Evolutionary conservation across 257 asterid genomes (phyloP).

Genomic region (Forsythia viridissima): DNA sequence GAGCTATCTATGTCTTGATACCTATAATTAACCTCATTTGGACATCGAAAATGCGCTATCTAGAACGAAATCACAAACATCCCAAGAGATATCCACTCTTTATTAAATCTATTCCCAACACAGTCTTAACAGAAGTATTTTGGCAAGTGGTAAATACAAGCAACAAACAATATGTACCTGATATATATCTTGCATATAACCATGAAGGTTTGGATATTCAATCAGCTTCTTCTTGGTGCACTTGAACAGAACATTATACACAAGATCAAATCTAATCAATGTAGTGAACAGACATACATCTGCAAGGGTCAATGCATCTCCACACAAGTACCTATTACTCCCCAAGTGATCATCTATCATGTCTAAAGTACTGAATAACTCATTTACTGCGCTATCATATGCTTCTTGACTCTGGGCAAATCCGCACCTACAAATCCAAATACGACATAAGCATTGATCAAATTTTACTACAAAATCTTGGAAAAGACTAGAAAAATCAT

Average conservation of each 20-base stretch:
- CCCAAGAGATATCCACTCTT: not conserved
- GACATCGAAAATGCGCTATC: not conserved
- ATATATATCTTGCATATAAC: conserved; percentile 78
- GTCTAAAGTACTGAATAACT: conserved; percentile 63
- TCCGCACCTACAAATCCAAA: conserved; percentile 64
- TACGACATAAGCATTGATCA: not conserved
- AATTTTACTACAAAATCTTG: not conserved
- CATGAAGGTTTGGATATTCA: conserved; percentile 72
- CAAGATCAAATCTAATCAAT: conserved; percentile 81
- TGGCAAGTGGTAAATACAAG: not conserved
- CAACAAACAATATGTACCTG: conserved; percentile 50
- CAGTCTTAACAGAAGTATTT: not conserved
- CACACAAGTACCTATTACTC: conserved; percentile 68
- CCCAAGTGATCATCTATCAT: conserved; percentile 72
- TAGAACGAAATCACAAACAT: not conserved
- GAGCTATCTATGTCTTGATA: not conserved
- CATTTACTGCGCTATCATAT: conserved; percentile 60
- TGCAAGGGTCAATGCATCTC: conserved; percentile 71
- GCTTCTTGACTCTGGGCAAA: conserved; percentile 97
- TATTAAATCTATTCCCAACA: not conserved
- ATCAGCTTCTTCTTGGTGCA: conserved; percentile 92
- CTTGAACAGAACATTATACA: conserved; percentile 83
- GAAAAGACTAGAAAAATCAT: not conserved
- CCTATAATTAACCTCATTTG: not conserved
- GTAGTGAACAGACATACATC: conserved; percentile 94